Base-by-base conservation (phyloP, 192 early-diverging fungal genomes). In the Geranomyces variabilis region DNA sequence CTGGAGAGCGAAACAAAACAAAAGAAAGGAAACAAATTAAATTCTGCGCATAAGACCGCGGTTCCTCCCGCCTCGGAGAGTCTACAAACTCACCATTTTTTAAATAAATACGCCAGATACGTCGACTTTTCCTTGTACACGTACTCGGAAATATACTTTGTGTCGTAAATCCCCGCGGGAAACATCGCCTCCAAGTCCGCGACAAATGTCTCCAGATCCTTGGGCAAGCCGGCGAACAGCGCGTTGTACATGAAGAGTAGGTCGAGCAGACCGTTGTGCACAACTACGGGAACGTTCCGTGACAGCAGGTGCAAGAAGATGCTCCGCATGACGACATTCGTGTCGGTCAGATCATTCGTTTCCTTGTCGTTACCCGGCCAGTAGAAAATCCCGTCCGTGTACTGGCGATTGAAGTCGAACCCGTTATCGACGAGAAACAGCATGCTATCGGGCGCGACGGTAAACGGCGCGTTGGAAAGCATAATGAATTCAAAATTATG, bases 241-340 rank as follows among this genome's bases (percentile, higher is more conserved):
- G 89, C 77, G 45, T 95, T 89, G 77, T 98, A 98, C 12, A 99
- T 60, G 75, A 95, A 98, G 68, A 96, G 88, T 13, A 98, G 74
- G 75, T 99, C 97, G 31, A 96, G 80, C 22, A 97, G 80, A 0
- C 96, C 97, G 76, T 98, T 98, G 84, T 99, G 97, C 0, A 96
- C 79, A 10, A 96, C 84, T 17, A 99, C 73, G 1, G 94, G 92
- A 15, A 89, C 75, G 17, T 73, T 76, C 5, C 65, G 63, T 1
- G 51, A 9, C 45, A 84, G 51, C 43, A 83, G 74, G 33, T 79
- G 75, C 31, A 68, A 33, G 43, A 73, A 73, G 34, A 73, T 66
- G 34, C 47, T 63, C 17, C 83, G 73, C 55, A 84, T 75, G 24
- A 78, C 67, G 17, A 10, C 28, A 53, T 77, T 77, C 1, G 75